Conservation (phyloP, 2,329 filamentous ascomycete genomes). For the Lasiodiplodia citricola region DNA sequence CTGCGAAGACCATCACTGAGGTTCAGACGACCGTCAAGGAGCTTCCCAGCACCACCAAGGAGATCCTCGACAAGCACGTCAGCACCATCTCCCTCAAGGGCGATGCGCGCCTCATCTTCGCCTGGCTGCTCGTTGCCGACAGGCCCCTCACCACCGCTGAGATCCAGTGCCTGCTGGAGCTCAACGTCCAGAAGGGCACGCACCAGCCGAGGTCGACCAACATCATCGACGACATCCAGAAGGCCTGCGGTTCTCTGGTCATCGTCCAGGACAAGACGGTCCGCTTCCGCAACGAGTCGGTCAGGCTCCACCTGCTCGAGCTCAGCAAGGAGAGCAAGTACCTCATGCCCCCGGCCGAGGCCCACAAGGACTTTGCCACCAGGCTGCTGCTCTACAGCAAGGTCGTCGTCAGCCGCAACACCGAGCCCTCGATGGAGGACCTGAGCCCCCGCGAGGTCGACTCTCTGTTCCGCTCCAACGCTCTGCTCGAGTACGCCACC, state of each 20-base stretch:
- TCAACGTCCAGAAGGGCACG: conserved; percentile 43
- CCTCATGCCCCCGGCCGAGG: conserved; percentile 52
- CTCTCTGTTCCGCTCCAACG: conserved; percentile 50
- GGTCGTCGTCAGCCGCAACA: conserved; percentile 46
- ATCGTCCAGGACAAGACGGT: conserved; percentile 52
- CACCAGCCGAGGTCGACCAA: conserved; percentile 38
- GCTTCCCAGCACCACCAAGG: conserved; percentile 43
- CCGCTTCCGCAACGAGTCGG: conserved; percentile 46
- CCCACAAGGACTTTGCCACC: conserved; percentile 53
- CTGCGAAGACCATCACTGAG: conserved; percentile 44
- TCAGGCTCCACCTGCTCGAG: conserved; percentile 52
- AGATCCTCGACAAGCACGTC: conserved; percentile 48
- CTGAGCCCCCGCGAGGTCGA: conserved; percentile 47
- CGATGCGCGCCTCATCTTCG: conserved; percentile 49
- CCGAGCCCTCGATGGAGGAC: conserved; percentile 50
- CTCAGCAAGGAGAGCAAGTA: conserved; percentile 55
- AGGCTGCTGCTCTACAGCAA: conserved; percentile 53
- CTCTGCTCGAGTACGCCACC: conserved; percentile 54
- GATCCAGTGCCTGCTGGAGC: conserved; percentile 50
- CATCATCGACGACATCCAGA: conserved; percentile 43
- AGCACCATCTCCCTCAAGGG: conserved; percentile 36
- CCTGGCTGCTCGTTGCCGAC: conserved; percentile 54
- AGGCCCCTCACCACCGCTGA: conserved; percentile 54
- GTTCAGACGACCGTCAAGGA: conserved; percentile 41
- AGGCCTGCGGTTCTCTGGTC: conserved; percentile 48